A percentile compares a stretch with the other conserved stretches of the same genome.
phyloP scores from a whole-genome alignment of 441 rosid genomes.

The Populus trichocarpa region DNA sequence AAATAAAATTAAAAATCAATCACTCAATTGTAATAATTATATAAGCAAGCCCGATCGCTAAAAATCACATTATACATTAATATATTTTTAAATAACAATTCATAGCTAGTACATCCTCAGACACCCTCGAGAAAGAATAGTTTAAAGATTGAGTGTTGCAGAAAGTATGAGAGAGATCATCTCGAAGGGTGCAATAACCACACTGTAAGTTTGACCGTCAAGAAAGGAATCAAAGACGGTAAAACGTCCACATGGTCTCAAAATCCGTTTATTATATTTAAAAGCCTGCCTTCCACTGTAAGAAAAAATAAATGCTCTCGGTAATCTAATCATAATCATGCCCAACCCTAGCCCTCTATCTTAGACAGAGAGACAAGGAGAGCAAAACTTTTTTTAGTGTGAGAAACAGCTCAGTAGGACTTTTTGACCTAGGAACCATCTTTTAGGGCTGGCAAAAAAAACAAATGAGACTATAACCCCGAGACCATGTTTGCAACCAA shows the following conservation, averaged over 20 bases:
- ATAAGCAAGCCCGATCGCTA: too few species aligned
- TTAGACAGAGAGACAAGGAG: slow-evolving; percentile 13
- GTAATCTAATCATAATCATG: slow-evolving; percentile 41
- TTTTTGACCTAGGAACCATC: slow-evolving; percentile 29
- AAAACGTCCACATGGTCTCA: slow-evolving; percentile 40
- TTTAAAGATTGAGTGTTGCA: not conserved
- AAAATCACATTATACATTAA: too few species aligned
- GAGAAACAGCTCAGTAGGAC: not conserved
- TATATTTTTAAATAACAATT: not conserved
- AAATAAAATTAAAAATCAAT: too few species aligned
- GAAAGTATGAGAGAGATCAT: slow-evolving; percentile 16
- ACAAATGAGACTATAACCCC: not conserved
- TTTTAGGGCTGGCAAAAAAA: slow-evolving; percentile 4
- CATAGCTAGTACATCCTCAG: not conserved
- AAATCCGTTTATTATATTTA: slow-evolving; percentile 6
- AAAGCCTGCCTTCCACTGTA: slow-evolving; percentile 33
- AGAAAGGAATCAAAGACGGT: slow-evolving; percentile 42
- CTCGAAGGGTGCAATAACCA: slow-evolving; percentile 35
- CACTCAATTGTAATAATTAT: too few species aligned
- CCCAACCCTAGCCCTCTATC: slow-evolving; percentile 16
- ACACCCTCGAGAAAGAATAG: slow-evolving; percentile 9
- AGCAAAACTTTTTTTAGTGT: not conserved
- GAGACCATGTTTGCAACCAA: too few species aligned
- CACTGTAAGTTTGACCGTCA: slow-evolving; percentile 48
- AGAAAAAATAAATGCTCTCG: slow-evolving; percentile 34